Evolutionary conservation across 1,284 basidiomycete genomes (phyloP).

Genomic region (Trichosporon faecale): DNA sequence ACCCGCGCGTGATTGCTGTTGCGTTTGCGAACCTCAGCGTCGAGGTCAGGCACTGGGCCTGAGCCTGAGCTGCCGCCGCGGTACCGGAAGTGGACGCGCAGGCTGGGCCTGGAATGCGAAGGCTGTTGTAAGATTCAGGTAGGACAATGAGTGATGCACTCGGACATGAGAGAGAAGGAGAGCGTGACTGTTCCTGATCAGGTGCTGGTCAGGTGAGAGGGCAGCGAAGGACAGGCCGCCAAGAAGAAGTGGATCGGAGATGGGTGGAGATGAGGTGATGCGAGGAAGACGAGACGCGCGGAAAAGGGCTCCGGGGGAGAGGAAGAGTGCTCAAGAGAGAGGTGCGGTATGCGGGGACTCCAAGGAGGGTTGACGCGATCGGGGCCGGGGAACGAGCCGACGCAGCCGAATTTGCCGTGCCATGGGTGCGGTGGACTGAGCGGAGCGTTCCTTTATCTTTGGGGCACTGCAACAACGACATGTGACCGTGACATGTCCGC

Average conservation of each 20-base stretch:
- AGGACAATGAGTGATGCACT: background rate
- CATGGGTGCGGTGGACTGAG: background rate
- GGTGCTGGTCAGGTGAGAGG: background rate
- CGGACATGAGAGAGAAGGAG: background rate
- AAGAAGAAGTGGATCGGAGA: background rate
- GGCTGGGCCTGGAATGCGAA: background rate
- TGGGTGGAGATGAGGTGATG: too few species aligned
- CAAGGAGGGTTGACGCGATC: background rate
- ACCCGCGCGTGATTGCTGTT: constrained; percentile 4
- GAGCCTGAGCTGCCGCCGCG: background rate
- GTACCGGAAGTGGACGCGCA: background rate
- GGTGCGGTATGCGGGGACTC: background rate
- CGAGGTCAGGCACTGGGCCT: constrained; percentile 8
- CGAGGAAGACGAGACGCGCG: background rate
- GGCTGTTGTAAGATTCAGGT: background rate
- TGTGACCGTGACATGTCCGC: too few species aligned
- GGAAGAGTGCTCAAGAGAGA: background rate
- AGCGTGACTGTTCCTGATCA: background rate
- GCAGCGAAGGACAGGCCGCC: background rate
- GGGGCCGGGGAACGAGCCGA: background rate
- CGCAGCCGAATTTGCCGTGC: background rate
- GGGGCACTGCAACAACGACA: too few species aligned
- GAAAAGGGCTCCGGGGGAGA: background rate
- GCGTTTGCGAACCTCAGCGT: background rate
- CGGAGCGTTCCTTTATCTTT: too few species aligned